Evolutionary conservation across 2,329 filamentous ascomycete genomes (phyloP).

Genomic region (Cordyceps militaris): DNA sequence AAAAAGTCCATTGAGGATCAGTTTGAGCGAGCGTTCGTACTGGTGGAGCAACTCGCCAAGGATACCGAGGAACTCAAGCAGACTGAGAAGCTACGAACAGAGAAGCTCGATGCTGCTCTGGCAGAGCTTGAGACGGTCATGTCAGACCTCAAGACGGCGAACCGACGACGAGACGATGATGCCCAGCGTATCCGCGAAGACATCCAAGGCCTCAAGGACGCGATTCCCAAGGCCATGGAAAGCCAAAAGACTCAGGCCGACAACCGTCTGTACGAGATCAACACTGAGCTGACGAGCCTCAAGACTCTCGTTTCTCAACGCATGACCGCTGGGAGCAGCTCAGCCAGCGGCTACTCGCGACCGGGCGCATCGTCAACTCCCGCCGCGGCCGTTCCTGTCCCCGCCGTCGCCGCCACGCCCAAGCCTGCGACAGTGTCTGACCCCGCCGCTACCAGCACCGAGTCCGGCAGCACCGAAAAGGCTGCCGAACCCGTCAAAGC

Average conservation of each 20-base stretch:
- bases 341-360: conserved; percentile 13
- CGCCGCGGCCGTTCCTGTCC: not conserved
- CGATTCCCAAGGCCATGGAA: conserved; percentile 82
- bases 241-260: conserved; percentile 82
- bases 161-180: conserved; percentile 78
- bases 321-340: conserved; percentile 36
- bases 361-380: conserved; percentile 2
- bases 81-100: conserved; percentile 76
- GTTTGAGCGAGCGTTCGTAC: conserved; percentile 83
- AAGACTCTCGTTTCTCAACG: conserved; percentile 74
- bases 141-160: conserved; percentile 71
- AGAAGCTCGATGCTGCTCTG: conserved; percentile 73
- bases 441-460: conserved; percentile 20
- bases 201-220: conserved; percentile 70
- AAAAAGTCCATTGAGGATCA: conserved; percentile 89
- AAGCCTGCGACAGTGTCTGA: conserved; percentile 15
- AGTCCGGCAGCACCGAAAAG: conserved; percentile 19
- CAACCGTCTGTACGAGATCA: conserved; percentile 73
- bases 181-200: conserved; percentile 81
- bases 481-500: conserved; percentile 20
- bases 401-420: not conserved
- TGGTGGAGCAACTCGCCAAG: conserved; percentile 85
- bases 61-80: conserved; percentile 85
- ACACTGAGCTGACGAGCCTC: conserved; percentile 80
- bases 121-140: conserved; percentile 80